Percentiles rank a stretch among this genome's conserved stretches.
These are phyloP conservation scores for Erodium moschatum DNA, from an alignment of 441 rosid species.

Conservation along the genomic window DNA sequence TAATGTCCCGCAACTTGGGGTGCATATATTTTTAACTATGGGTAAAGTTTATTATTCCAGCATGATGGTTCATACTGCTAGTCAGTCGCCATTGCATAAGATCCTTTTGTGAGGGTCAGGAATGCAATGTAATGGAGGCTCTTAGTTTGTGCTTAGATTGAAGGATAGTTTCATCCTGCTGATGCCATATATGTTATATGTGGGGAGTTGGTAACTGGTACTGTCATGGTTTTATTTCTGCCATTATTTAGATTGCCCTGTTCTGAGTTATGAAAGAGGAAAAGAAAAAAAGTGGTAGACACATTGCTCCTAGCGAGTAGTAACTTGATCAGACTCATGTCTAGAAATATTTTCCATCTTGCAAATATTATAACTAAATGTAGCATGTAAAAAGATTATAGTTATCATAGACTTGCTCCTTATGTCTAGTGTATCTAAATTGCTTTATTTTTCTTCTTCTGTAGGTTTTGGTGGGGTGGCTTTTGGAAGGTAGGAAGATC, in stretches of 20 bases:
- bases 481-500: conserved; percentile 76
- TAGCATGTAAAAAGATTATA: not conserved
- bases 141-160: not conserved
- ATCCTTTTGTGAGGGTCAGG: not conserved
- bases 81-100: not conserved
- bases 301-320: not conserved
- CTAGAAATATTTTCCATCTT: not conserved
- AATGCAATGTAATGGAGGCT: not conserved
- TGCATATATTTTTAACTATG: too few relatives aligned
- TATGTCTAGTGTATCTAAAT: conserved; percentile 5
- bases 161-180: not conserved
- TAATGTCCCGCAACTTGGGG: too few relatives aligned
- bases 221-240: not conserved
- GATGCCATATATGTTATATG: not conserved
- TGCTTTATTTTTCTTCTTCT: conserved; percentile 19
- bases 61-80: too few relatives aligned
- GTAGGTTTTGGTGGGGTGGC: conserved; percentile 98
- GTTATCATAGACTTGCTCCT: not conserved
- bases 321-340: not conserved
- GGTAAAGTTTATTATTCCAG: not conserved
- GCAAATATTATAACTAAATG: not conserved
- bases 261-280: not conserved
- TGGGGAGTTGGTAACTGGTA: not conserved
- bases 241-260: not conserved
- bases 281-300: not conserved